These are phyloP conservation scores for Peronospora destructor DNA, from an alignment of 352 stramenopile species.

Conservation along the genomic window DNA sequence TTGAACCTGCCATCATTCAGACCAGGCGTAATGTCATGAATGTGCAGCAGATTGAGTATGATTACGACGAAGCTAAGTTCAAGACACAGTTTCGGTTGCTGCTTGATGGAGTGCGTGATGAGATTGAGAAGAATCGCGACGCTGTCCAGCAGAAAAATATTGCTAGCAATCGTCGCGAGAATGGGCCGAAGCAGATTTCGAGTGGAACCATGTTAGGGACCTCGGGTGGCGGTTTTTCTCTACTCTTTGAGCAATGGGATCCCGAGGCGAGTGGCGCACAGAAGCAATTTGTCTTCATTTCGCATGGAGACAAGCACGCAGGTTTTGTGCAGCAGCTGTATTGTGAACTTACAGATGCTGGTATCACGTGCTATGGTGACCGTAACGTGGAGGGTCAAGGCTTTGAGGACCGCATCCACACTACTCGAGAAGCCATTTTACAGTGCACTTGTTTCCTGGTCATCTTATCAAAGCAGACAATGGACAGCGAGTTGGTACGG, in stretches of 20 bases:
- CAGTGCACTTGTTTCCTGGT: conserved; percentile 73
- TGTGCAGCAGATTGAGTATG: conserved; percentile 65
- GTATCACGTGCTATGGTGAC: conserved; percentile 60
- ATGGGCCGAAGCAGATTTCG: conserved; percentile 24
- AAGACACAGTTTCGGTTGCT: conserved; percentile 67
- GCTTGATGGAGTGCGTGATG: conserved; percentile 73
- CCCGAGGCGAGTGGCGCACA: conserved; percentile 24
- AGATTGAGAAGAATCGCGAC: conserved; percentile 71
- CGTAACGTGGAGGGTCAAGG: conserved; percentile 51
- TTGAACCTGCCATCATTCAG: conserved; percentile 56
- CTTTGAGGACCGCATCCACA: conserved; percentile 70
- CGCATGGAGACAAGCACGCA: conserved; percentile 65
- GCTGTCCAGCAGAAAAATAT: conserved; percentile 38
- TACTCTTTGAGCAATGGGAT: conserved; percentile 59
- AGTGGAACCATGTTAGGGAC: conserved; percentile 23
- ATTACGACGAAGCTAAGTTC: conserved; percentile 68
- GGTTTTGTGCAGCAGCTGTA: conserved; percentile 66
- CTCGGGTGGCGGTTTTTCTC: conserved; percentile 32
- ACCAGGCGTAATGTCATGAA: conserved; percentile 50
- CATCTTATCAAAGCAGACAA: conserved; percentile 68
- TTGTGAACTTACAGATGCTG: conserved; percentile 42
- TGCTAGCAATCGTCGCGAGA: conserved; percentile 24
- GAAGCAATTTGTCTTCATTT: conserved; percentile 69
- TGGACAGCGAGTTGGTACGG: conserved; percentile 62
- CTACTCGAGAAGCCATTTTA: conserved; percentile 72